A percentile compares a stretch with the other conserved stretches of the same genome.
These are phyloP conservation scores for Linum usitatissimum DNA, from an alignment of 345 rosid species.

Conservation along the genomic window DNA sequence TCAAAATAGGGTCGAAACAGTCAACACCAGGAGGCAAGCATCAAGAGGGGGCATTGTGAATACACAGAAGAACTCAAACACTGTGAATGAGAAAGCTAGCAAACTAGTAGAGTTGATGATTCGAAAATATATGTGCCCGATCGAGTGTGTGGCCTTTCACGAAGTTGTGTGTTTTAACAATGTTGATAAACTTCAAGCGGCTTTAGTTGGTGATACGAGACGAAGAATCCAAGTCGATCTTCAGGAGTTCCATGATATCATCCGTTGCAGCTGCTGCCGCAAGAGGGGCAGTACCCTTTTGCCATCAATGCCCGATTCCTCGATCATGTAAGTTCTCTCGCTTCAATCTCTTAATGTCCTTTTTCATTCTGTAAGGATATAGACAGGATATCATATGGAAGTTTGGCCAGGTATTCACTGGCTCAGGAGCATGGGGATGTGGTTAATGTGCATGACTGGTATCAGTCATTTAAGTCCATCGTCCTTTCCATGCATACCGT, in stretches of 20 bases:
- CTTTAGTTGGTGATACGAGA: conserved; percentile 85
- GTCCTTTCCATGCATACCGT: conserved; percentile 15
- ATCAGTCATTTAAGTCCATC: conserved; percentile 66
- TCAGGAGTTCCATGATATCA: conserved; percentile 49
- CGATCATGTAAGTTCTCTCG: conserved; percentile 60
- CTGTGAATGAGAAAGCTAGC: conserved; percentile 50
- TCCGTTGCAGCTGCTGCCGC: conserved; percentile 64
- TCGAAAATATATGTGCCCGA: conserved; percentile 71
- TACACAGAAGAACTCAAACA: conserved; percentile 30
- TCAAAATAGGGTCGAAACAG: conserved; percentile 34
- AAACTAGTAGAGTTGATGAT: conserved; percentile 45
- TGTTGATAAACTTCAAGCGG: conserved; percentile 57
- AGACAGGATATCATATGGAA: background rate
- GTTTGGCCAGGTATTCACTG: conserved; percentile 48
- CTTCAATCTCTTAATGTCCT: background rate
- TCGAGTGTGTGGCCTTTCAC: conserved; percentile 56
- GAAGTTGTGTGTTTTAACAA: conserved; percentile 74
- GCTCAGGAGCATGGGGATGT: conserved; percentile 87
- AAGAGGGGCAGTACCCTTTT: conserved; percentile 27
- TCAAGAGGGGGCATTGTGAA: conserved; percentile 35
- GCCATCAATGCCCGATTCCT: conserved; percentile 77
- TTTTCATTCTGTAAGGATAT: background rate
- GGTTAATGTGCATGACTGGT: conserved; percentile 90
- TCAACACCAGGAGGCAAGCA: conserved; percentile 58
- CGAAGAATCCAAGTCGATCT: conserved; percentile 83